These are phyloP conservation scores for Trametes meyenii DNA, from an alignment of 768 basidiomycete genomes.

Conservation along the genomic window DNA sequence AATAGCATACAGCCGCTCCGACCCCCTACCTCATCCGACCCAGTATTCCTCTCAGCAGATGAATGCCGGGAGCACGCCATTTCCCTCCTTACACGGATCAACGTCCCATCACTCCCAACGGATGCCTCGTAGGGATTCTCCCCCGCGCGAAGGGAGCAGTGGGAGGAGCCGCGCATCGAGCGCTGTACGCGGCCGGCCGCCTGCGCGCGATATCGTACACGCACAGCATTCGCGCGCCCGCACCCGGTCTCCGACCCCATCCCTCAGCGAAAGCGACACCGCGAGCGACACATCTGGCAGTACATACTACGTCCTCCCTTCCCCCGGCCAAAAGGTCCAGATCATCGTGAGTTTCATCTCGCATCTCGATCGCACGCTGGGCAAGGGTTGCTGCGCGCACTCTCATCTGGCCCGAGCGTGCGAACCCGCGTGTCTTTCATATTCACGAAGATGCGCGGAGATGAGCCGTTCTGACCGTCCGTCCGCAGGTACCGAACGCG, in stretches of 20 bases:
- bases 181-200: slow-evolving; percentile 14
- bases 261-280: slow-evolving; percentile 35
- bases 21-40: slow-evolving; percentile 46
- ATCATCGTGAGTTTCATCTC: slow-evolving; percentile 60
- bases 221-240: slow-evolving; percentile 2
- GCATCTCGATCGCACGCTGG: slow-evolving; percentile 15
- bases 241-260: slow-evolving; percentile 39
- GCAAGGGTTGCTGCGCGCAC: slow-evolving; percentile 22
- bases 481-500: slow-evolving; percentile 43
- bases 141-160: slow-evolving; percentile 16
- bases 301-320: slow-evolving; percentile 76
- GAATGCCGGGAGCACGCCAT: slow-evolving; percentile 43
- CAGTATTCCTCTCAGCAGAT: slow-evolving; percentile 37
- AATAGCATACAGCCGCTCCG: slow-evolving; percentile 72
- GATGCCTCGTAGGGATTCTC: slow-evolving; percentile 1
- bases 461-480: slow-evolving; percentile 15
- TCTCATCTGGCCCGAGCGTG: slow-evolving; percentile 7
- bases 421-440: slow-evolving; percentile 17
- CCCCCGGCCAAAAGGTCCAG: slow-evolving; percentile 74
- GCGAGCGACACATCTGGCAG: slow-evolving; percentile 61
- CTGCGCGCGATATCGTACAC: slow-evolving; percentile 4
- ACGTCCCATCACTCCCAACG: slow-evolving; percentile 14
- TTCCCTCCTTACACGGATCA: slow-evolving; percentile 42
- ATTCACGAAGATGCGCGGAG: slow-evolving; percentile 13
- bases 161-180: slow-evolving; percentile 20